These are phyloP conservation scores for Hondaea fermentalgiana DNA, from an alignment of 108 stramenopile genomes.

Conservation along the genomic window DNA sequence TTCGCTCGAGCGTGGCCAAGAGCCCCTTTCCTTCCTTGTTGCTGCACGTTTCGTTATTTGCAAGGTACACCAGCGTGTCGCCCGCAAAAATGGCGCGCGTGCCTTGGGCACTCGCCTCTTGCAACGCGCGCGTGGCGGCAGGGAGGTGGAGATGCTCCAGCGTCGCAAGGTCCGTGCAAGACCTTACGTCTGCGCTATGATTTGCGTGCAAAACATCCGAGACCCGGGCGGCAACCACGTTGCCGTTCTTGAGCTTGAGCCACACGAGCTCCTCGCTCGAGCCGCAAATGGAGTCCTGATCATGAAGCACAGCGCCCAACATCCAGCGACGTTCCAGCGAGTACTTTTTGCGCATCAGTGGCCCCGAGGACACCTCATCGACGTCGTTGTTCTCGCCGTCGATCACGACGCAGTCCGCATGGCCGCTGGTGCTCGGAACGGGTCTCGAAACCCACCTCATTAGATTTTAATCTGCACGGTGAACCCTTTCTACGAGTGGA, in stretches of 20 bases:
- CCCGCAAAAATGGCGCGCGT: neutral
- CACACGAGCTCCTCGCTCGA: neutral
- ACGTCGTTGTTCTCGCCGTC: too few relatives aligned
- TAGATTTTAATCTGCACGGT: too few relatives aligned
- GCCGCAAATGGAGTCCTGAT: neutral
- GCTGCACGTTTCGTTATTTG: too few relatives aligned
- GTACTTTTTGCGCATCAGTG: neutral
- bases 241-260: neutral
- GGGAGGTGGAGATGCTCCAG: too few relatives aligned
- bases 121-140: neutral
- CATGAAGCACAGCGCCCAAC: neutral
- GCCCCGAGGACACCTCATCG: too few relatives aligned
- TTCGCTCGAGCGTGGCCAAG: neutral
- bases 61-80: neutral
- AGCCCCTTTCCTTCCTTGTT: too few relatives aligned
- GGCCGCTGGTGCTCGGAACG: too few relatives aligned
- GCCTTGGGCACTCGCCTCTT: neutral
- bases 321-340: neutral
- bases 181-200: too few relatives aligned
- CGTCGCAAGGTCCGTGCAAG: too few relatives aligned
- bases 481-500: too few relatives aligned
- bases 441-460: too few relatives aligned
- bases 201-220: neutral
- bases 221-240: neutral
- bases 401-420: too few relatives aligned